Conservation (phyloP, 1,284 basidiomycete species). For the Cutaneotrichosporon mucoides region DNA sequence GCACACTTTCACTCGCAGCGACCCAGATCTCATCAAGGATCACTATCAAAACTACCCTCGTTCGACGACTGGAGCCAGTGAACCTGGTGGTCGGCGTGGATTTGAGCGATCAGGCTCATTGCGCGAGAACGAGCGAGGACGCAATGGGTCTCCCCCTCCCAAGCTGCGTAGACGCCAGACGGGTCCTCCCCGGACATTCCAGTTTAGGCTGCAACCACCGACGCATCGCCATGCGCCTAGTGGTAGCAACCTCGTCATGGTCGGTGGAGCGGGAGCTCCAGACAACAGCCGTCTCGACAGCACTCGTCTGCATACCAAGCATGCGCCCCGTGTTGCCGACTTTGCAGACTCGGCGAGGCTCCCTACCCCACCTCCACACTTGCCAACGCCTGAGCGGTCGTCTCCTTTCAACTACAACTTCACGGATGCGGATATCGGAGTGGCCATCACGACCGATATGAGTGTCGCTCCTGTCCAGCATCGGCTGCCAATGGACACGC, state of each 20-base stretch:
- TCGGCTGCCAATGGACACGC: slow-evolving; percentile 7
- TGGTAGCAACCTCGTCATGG: slow-evolving; percentile 4
- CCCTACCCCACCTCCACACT: slow-evolving; percentile 3
- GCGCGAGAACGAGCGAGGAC: not conserved
- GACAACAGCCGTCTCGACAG: slow-evolving; percentile 3
- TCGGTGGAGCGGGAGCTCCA: not conserved
- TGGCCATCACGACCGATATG: slow-evolving; percentile 30
- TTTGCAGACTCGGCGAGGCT: slow-evolving; percentile 5
- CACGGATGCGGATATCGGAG: slow-evolving; percentile 27
- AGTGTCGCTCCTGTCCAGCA: slow-evolving; percentile 4
- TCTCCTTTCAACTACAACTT: slow-evolving; percentile 11
- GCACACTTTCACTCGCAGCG: not conserved
- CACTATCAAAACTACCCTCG: not conserved
- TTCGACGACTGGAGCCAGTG: not conserved
- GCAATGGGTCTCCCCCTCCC: not conserved
- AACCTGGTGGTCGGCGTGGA: not conserved
- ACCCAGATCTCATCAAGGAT: slow-evolving; percentile 4
- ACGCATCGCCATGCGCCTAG: not conserved
- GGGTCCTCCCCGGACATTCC: slow-evolving; percentile 15
- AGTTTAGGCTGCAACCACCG: slow-evolving; percentile 13
- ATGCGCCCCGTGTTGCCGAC: slow-evolving; percentile 7
- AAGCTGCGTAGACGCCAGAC: slow-evolving; percentile 1
- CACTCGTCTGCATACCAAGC: slow-evolving; percentile 1
- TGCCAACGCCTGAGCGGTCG: slow-evolving; percentile 11
- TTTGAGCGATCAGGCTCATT: not conserved